Evolutionary conservation across 2,329 filamentous ascomycete species (phyloP), one percentile per base, ranked within the genome.

Genomic region (Xylaria digitata): DNA sequence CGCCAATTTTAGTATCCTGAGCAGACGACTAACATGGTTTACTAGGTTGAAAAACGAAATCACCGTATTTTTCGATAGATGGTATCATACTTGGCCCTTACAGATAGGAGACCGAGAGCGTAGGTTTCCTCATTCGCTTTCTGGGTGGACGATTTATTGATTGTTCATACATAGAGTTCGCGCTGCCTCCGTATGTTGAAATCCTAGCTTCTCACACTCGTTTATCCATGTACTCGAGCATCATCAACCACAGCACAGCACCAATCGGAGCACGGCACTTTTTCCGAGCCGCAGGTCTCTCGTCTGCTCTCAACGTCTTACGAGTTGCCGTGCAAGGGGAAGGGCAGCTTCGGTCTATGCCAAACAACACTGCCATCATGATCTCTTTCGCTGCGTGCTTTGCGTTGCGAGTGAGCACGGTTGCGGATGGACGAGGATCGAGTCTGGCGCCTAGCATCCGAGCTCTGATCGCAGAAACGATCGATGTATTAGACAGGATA

Each of bases 351-450:
- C 88, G 88, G 62, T 92, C 90, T 0, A 93, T 93, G 90, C 90
- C 90, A 0, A 93, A 93, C 77, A 93, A 93, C 71, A 92, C 90
- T 0, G 87, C 90, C 62, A 91, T 92, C 70, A 93, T 93, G 91
- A 91, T 93, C 13, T 91, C 90, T 1, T 92, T 92, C 70, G 90
- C 90, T 0, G 89, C 89, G 4, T 91, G 88, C 72, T 91, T 90
- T 68, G 89, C 89, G 0, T 78, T 91, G n/a, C 86, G 87, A 9
- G 82, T 91, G 4, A 89, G 87, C 70, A 84, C 87, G 0, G 86
- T 87, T 54, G 83, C 87, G 2, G 82, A 84, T 0, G 87, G 84
- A 32, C 84, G 83, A 63, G 80, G 77, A 46, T 88, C 85, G 0
- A 85, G 84, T 58, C 76, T 91, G 0, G 88, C 87, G 0, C 87